These are phyloP conservation scores for Brassica cretica DNA, from an alignment of 345 rosid genomes.

Conservation along the genomic window DNA sequence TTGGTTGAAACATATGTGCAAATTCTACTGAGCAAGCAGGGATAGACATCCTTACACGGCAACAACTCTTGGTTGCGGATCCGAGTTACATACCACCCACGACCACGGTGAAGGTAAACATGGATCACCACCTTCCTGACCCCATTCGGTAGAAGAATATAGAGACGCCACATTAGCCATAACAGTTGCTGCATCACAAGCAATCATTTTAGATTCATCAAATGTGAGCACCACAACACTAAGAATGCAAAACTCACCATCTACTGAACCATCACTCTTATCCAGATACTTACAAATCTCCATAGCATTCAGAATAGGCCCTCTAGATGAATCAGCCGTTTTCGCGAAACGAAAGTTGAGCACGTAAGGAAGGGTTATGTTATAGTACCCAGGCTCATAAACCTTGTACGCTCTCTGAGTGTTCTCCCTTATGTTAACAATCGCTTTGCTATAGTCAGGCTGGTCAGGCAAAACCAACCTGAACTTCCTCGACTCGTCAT, in stretches of 20 bases:
- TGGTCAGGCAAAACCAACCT: constrained; percentile 70
- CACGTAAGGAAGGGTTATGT: constrained; percentile 81
- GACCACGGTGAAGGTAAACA: constrained; percentile 95
- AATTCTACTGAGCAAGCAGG: neutral
- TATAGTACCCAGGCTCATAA: constrained; percentile 84
- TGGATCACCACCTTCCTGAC: constrained; percentile 95
- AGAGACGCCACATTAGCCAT: constrained; percentile 54
- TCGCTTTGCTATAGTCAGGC: constrained; percentile 71
- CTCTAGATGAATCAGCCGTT: constrained; percentile 82
- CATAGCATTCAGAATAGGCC: constrained; percentile 95
- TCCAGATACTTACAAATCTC: constrained; percentile 74
- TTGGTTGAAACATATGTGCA: neutral
- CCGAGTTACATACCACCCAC: constrained; percentile 80
- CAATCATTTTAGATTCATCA: constrained; percentile 27
- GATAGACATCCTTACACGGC: constrained; percentile 54
- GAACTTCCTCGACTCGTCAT: constrained; percentile 79
- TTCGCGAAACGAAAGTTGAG: constrained; percentile 71
- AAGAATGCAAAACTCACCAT: constrained; percentile 52
- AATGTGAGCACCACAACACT: constrained; percentile 18
- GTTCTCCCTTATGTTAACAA: constrained; percentile 90
- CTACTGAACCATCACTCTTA: constrained; percentile 74
- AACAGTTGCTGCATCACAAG: constrained; percentile 46
- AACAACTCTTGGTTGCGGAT: constrained; percentile 61
- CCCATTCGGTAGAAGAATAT: constrained; percentile 71
- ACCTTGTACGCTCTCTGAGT: constrained; percentile 71